Conservation (phyloP, 371 early-diverging fungal species). For the Cladochytrium tenue region DNA sequence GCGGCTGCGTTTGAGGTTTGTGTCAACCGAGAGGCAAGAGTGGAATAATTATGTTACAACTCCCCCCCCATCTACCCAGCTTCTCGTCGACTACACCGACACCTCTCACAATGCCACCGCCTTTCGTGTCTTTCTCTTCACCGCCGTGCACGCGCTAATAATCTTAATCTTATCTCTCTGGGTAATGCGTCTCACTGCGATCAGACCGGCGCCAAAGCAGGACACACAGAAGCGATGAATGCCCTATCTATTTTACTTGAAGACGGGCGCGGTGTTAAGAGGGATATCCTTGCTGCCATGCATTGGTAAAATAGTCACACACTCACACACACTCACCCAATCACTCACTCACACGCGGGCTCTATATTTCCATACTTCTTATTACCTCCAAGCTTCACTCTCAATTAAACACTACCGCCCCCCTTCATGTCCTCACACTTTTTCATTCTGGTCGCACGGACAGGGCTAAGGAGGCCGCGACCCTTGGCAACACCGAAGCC, state of each 20-base stretch:
- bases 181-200: too few species aligned
- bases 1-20: too few species aligned
- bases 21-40: too few species aligned
- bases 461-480: constrained; percentile 42
- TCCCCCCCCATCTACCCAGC: too few species aligned
- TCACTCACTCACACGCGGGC: too few species aligned
- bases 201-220: constrained; percentile 39
- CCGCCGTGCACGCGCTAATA: too few species aligned
- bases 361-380: not conserved
- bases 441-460: constrained; percentile 17
- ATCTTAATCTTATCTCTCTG: too few species aligned
- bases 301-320: constrained; percentile 29
- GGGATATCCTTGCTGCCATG: constrained; percentile 44
- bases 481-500: constrained; percentile 32
- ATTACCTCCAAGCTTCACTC: not conserved
- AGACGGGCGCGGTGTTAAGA: constrained; percentile 47
- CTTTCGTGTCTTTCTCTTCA: too few species aligned
- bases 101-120: too few species aligned
- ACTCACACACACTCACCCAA: too few species aligned
- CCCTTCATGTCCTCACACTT: not conserved
- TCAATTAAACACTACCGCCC: not conserved
- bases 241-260: constrained; percentile 56
- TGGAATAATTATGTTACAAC: too few species aligned
- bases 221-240: constrained; percentile 39
- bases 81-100: too few species aligned